A percentile compares a stretch with the other conserved stretches of the same genome.
Evolutionary conservation across 495 filamentous ascomycete genomes (phyloP).

Genomic region (Aspergillus bertholletiae): DNA sequence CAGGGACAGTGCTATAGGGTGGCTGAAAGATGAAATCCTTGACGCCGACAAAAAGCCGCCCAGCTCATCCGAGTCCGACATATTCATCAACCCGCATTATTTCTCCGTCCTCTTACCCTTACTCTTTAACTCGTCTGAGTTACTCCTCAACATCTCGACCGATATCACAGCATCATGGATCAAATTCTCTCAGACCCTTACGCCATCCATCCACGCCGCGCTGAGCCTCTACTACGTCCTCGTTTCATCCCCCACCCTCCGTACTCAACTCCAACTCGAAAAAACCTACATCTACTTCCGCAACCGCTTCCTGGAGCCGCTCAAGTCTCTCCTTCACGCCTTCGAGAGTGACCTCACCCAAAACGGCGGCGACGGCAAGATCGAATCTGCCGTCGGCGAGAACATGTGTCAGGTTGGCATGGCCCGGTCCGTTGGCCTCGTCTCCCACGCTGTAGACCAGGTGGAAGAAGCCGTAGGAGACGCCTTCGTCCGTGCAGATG

Average conservation of each 20-base stretch:
- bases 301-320: conserved; percentile 31
- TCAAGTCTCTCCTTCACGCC: conserved; percentile 29
- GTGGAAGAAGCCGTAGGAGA: conserved; percentile 35
- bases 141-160: conserved; percentile 21
- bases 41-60: conserved; percentile 28
- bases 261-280: conserved; percentile 31
- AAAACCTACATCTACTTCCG: conserved; percentile 38
- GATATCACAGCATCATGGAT: conserved; percentile 35
- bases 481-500: conserved; percentile 29
- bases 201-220: conserved; percentile 37
- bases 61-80: conserved; percentile 9
- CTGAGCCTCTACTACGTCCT: conserved; percentile 47
- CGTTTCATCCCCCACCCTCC: conserved; percentile 30
- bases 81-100: conserved; percentile 36
- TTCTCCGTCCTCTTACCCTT: conserved; percentile 51
- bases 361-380: conserved; percentile 39
- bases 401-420: conserved; percentile 36
- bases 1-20: conserved; percentile 77
- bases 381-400: conserved; percentile 37
- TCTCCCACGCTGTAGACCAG: conserved; percentile 33
- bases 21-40: conserved; percentile 83
- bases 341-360: conserved; percentile 33
- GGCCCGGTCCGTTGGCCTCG: conserved; percentile 35
- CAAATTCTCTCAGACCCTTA: conserved; percentile 34
- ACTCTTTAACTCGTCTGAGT: conserved; percentile 25